Evolutionary conservation across 2,329 filamentous ascomycete genomes (phyloP).

Genomic region (Talaromyces rugulosus): DNA sequence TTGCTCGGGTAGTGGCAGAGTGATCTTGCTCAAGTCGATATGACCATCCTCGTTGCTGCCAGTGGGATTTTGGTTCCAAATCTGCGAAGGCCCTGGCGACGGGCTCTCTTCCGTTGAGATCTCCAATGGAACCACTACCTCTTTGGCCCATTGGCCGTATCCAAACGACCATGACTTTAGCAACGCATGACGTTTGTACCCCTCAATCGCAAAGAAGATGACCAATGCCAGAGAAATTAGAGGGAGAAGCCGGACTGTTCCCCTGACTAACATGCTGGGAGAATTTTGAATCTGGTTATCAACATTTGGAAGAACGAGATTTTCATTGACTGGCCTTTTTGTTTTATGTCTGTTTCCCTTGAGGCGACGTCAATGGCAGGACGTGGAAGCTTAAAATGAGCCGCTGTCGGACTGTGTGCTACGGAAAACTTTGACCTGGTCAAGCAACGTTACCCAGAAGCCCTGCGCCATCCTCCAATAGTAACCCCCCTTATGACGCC

Average conservation of each 20-base stretch:
- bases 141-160: not conserved
- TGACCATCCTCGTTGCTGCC: not conserved
- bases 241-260: not conserved
- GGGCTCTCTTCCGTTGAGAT: not conserved
- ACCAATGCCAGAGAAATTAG: not conserved
- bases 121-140: not conserved
- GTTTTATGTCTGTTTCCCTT: too few species aligned
- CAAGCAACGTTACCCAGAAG: not conserved
- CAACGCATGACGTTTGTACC: not conserved
- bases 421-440: not conserved
- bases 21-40: not conserved
- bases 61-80: not conserved
- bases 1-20: not conserved
- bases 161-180: not conserved
- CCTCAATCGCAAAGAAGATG: not conserved
- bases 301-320: not conserved
- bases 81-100: not conserved
- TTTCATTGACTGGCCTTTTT: too few species aligned
- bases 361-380: too few species aligned
- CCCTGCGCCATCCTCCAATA: not conserved
- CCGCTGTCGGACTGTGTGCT: not conserved
- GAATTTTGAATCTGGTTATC: constrained; percentile 9
- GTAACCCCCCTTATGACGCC: not conserved
- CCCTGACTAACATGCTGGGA: constrained; percentile 19
- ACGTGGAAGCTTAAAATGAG: not conserved